Conservation (phyloP, 306 rosid species). For the Bauhinia variegata region DNA sequence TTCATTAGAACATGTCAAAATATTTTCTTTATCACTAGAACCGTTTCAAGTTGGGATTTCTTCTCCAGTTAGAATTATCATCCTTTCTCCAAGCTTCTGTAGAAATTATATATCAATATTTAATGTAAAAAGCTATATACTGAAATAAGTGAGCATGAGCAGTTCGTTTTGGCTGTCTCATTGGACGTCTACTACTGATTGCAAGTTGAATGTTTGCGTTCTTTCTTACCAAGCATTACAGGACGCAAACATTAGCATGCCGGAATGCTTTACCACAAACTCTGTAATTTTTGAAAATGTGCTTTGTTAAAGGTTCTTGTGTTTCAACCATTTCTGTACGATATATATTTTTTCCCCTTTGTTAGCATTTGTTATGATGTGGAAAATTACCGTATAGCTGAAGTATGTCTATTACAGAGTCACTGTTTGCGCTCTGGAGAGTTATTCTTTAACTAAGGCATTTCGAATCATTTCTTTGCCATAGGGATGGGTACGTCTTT, state of each 20-base stretch:
- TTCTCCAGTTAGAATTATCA: conserved; percentile 6
- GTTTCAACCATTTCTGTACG: background rate
- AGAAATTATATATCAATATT: background rate
- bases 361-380: conserved; percentile 2
- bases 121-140: too few relatives aligned
- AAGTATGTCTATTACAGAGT: conserved; percentile 5
- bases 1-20: background rate
- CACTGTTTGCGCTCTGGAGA: too few relatives aligned
- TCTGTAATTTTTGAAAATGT: conserved; percentile 2
- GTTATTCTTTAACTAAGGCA: background rate
- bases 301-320: conserved; percentile 2
- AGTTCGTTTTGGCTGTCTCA: background rate
- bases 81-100: background rate
- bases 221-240: conserved; percentile 5
- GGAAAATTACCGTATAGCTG: conserved; percentile 12
- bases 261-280: background rate
- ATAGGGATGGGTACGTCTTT: background rate
- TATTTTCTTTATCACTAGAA: background rate
- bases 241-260: too few relatives aligned
- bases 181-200: background rate
- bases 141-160: background rate
- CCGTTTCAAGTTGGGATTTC: background rate
- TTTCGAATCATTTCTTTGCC: background rate
- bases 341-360: background rate
- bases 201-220: background rate